These are phyloP conservation scores for Mortierella antarctica DNA, from an alignment of 192 early-diverging fungal species.

Conservation along the genomic window DNA sequence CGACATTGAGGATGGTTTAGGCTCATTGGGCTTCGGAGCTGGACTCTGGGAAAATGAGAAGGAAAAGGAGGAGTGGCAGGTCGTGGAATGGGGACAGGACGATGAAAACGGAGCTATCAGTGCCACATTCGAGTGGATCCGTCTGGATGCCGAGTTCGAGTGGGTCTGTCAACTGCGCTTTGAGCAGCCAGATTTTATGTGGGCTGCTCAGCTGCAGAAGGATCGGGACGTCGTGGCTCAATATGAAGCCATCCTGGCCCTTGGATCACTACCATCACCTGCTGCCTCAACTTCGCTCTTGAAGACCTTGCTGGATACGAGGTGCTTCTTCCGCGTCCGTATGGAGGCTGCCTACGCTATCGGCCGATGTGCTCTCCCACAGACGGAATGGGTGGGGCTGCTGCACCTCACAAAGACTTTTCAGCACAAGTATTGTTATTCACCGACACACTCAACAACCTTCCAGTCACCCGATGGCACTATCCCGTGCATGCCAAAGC, in stretches of 20 bases:
- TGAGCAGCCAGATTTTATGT: constrained; percentile 94
- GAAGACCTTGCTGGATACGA: constrained; percentile 79
- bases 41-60: constrained; percentile 68
- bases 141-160: constrained; percentile 92
- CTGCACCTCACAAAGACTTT: constrained; percentile 81
- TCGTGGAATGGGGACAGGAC: constrained; percentile 83
- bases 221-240: constrained; percentile 94
- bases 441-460: constrained; percentile 33
- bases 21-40: constrained; percentile 59
- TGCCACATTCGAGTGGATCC: constrained; percentile 95
- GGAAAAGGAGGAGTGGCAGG: constrained; percentile 76
- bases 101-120: constrained; percentile 68
- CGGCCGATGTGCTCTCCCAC: constrained; percentile 67
- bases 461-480: constrained; percentile 57
- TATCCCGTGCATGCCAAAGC: constrained; percentile 73
- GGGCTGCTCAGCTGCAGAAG: constrained; percentile 90
- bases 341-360: constrained; percentile 83
- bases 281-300: constrained; percentile 81
- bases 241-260: constrained; percentile 70
- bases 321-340: constrained; percentile 89
- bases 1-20: constrained; percentile 73
- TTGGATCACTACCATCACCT: constrained; percentile 60
- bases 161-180: constrained; percentile 92
- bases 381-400: constrained; percentile 74
- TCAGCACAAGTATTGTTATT: constrained; percentile 77